These are phyloP conservation scores for Lipomyces sp. DNA, from an alignment of 805 yeast species.

Conservation along the genomic window DNA sequence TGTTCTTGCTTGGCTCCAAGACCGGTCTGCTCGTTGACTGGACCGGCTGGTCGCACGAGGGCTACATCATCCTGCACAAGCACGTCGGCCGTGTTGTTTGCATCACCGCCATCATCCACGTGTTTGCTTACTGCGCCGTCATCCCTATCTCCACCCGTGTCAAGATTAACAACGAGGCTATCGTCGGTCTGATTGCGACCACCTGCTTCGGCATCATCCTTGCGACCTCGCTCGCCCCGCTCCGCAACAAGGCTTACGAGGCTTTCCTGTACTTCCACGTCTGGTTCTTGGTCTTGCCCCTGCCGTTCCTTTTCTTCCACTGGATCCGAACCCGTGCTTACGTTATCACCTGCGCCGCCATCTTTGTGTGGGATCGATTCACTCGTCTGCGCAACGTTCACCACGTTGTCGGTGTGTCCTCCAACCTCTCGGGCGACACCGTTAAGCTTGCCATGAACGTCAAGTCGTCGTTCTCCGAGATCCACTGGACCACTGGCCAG, in stretches of 20 bases:
- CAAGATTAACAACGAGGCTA: slow-evolving; percentile 26
- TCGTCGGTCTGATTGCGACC: slow-evolving; percentile 28
- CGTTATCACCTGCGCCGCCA: slow-evolving; percentile 29
- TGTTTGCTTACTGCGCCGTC: slow-evolving; percentile 30
- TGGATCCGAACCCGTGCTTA: slow-evolving; percentile 28
- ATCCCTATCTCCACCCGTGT: slow-evolving; percentile 26
- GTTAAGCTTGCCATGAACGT: slow-evolving; percentile 28
- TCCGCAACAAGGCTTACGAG: slow-evolving; percentile 24
- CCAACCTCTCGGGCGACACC: slow-evolving; percentile 26
- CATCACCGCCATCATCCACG: slow-evolving; percentile 27
- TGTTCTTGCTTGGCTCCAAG: slow-evolving; percentile 30
- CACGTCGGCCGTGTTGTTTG: slow-evolving; percentile 29
- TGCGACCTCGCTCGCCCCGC: slow-evolving; percentile 27
- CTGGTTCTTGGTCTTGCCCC: slow-evolving; percentile 28
- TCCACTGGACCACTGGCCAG: slow-evolving; percentile 32
- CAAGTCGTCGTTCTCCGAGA: slow-evolving; percentile 24
- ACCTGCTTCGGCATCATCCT: slow-evolving; percentile 29
- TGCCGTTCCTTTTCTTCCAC: slow-evolving; percentile 29
- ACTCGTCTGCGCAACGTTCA: slow-evolving; percentile 25
- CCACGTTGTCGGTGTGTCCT: slow-evolving; percentile 24
- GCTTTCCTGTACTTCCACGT: slow-evolving; percentile 27
- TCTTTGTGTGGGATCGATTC: slow-evolving; percentile 28
- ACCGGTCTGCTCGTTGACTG: slow-evolving; percentile 28
- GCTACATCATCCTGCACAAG: slow-evolving; percentile 29
- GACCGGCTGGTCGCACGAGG: slow-evolving; percentile 31